Conservation (phyloP, 805 yeast species). For the Zygoascus bituminiphila region DNA sequence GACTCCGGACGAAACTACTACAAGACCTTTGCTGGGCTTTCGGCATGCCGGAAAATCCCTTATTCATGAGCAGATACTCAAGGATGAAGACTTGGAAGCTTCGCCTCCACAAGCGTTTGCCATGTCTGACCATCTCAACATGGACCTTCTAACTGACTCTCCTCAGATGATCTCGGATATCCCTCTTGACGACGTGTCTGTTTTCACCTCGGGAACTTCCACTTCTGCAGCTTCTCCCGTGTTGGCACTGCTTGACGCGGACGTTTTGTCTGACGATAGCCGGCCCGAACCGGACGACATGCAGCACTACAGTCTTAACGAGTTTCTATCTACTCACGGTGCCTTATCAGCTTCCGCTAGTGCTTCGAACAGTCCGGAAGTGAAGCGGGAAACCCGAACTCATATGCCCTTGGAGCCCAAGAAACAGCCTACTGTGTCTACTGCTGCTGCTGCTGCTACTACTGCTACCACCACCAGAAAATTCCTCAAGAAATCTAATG, state of each 20-base stretch:
- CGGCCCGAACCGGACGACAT: not conserved
- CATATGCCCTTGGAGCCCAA: not conserved
- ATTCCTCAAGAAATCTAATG: not conserved
- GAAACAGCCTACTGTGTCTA: not conserved
- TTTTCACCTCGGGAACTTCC: not conserved
- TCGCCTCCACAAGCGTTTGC: conserved; percentile 13
- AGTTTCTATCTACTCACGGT: not conserved
- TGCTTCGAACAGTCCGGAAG: not conserved
- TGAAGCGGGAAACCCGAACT: not conserved
- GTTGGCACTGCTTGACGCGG: not conserved
- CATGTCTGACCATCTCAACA: conserved; percentile 18
- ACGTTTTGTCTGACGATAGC: not conserved
- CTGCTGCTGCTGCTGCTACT: not conserved
- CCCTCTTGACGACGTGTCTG: not conserved
- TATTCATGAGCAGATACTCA: conserved; percentile 14
- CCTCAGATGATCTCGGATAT: conserved; percentile 1
- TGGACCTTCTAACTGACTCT: conserved; percentile 18
- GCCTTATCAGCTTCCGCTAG: not conserved
- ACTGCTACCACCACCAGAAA: not conserved
- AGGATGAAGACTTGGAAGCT: conserved; percentile 7
- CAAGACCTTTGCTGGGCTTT: not conserved
- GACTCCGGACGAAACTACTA: no score
- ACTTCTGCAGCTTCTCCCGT: not conserved
- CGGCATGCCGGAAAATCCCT: conserved; percentile 2
- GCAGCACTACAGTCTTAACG: not conserved